These are phyloP conservation scores for Fusarium euwallaceae DNA, from an alignment of 2,329 filamentous ascomycete species.

Conservation along the genomic window DNA sequence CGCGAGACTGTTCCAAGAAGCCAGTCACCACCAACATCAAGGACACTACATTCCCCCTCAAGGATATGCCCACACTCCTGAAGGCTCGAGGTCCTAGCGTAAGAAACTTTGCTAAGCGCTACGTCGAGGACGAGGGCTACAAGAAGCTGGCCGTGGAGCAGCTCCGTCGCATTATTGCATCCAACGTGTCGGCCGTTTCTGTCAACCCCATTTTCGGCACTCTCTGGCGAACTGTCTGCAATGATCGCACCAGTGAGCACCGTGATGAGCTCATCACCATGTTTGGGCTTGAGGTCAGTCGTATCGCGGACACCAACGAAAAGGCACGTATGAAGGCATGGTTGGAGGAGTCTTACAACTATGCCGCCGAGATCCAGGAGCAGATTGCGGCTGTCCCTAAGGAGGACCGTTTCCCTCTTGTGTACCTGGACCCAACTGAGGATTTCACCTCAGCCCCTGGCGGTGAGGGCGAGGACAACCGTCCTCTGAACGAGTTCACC, in stretches of 20 bases:
- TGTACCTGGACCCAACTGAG: constrained; percentile 64
- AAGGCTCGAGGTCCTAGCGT: constrained; percentile 41
- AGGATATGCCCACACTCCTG: constrained; percentile 44
- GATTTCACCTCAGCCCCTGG: constrained; percentile 47
- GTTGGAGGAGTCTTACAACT: constrained; percentile 66
- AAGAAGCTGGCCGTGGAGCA: constrained; percentile 54
- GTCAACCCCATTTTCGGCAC: constrained; percentile 64
- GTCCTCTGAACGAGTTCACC: constrained; percentile 53
- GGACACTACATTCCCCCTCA: constrained; percentile 27
- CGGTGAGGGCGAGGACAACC: constrained; percentile 31
- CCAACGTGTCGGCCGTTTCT: constrained; percentile 59
- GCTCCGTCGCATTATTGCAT: constrained; percentile 57
- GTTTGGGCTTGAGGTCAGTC: constrained; percentile 57
- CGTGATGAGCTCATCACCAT: constrained; percentile 57
- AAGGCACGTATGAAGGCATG: constrained; percentile 59
- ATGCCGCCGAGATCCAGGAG: constrained; percentile 57
- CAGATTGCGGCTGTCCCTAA: constrained; percentile 54
- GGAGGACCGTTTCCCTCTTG: constrained; percentile 59
- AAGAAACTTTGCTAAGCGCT: constrained; percentile 57
- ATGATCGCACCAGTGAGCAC: constrained; percentile 56
- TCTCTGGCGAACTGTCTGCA: constrained; percentile 64
- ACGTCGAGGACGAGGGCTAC: constrained; percentile 55
- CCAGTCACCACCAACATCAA: constrained; percentile 14
- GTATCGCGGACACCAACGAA: constrained; percentile 48
- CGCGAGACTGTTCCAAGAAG: neutral